phyloP scores from a whole-genome alignment of 2,329 filamentous ascomycete species.

The Paradendryphiella salina region DNA sequence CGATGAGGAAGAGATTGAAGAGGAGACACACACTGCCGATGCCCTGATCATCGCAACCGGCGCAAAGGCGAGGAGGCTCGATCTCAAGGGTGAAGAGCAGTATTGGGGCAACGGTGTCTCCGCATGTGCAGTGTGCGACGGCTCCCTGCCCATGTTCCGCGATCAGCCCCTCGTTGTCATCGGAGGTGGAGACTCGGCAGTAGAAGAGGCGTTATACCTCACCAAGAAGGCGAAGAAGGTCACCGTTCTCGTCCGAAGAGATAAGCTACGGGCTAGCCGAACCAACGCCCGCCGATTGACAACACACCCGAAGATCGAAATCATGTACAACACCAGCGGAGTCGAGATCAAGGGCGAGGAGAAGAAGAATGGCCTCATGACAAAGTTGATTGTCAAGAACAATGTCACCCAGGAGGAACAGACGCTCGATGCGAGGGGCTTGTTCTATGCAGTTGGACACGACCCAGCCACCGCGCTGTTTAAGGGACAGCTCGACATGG shows the following conservation, averaged over 20 bases:
- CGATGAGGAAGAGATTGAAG: constrained; percentile 73
- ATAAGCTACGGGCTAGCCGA: constrained; percentile 82
- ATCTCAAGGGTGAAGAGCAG: constrained; percentile 84
- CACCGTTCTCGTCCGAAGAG: constrained; percentile 86
- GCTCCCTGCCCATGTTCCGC: constrained; percentile 94
- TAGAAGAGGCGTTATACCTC: constrained; percentile 95
- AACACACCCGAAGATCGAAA: constrained; percentile 84
- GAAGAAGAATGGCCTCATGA: constrained; percentile 77
- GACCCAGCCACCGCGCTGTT: constrained; percentile 90
- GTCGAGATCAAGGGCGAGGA: constrained; percentile 83
- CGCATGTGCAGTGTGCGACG: constrained; percentile 96
- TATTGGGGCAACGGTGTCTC: constrained; percentile 98
- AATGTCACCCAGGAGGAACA: constrained; percentile 74
- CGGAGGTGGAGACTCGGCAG: constrained; percentile 93
- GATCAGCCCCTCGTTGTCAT: constrained; percentile 96
- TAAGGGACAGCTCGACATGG: constrained; percentile 85
- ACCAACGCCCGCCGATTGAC: constrained; percentile 89
- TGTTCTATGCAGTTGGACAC: constrained; percentile 98
- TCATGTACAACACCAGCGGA: constrained; percentile 81
- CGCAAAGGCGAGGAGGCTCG: constrained; percentile 82
- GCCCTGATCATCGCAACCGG: constrained; percentile 93
- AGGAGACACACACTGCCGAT: constrained; percentile 79
- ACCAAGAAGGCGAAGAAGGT: constrained; percentile 97
- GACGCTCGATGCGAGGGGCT: constrained; percentile 83
- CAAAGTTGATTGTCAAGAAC: constrained; percentile 81